These are phyloP conservation scores for Ailanthus altissimus DNA, from an alignment of 345 rosid genomes.

Conservation along the genomic window DNA sequence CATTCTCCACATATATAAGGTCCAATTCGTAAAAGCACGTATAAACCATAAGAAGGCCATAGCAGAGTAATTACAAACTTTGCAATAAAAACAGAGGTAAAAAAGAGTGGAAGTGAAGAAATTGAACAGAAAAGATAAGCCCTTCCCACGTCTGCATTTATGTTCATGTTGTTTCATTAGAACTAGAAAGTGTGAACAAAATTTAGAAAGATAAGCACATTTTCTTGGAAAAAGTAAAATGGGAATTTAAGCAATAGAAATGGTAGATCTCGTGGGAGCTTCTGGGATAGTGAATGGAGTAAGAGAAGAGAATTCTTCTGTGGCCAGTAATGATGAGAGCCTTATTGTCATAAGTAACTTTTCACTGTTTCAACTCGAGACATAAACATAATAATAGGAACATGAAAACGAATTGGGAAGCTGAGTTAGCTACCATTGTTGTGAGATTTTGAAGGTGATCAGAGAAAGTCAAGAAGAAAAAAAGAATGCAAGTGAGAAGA, in stretches of 20 bases:
- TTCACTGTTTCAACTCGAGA: constrained; percentile 31
- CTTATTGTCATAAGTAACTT: constrained; percentile 50
- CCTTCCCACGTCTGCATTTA: constrained; percentile 72
- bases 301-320: constrained; percentile 61
- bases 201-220: constrained; percentile 3
- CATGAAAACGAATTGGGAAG: constrained; percentile 32
- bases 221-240: constrained; percentile 18
- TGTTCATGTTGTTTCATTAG: not conserved
- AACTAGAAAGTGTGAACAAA: not conserved
- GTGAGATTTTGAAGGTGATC: not conserved
- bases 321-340: constrained; percentile 57
- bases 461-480: constrained; percentile 26
- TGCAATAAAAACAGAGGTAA: not conserved
- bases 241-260: too few species aligned
- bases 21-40: constrained; percentile 70
- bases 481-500: not conserved
- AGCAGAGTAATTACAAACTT: not conserved
- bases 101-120: not conserved
- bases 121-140: constrained; percentile 35
- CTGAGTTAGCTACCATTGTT: constrained; percentile 39
- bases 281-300: constrained; percentile 79
- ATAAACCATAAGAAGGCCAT: constrained; percentile 35
- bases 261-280: constrained; percentile 51
- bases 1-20: constrained; percentile 77
- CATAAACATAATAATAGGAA: constrained; percentile 25